Conservation (phyloP, 257 asterid species). For the Salvia miltiorrhiza region DNA sequence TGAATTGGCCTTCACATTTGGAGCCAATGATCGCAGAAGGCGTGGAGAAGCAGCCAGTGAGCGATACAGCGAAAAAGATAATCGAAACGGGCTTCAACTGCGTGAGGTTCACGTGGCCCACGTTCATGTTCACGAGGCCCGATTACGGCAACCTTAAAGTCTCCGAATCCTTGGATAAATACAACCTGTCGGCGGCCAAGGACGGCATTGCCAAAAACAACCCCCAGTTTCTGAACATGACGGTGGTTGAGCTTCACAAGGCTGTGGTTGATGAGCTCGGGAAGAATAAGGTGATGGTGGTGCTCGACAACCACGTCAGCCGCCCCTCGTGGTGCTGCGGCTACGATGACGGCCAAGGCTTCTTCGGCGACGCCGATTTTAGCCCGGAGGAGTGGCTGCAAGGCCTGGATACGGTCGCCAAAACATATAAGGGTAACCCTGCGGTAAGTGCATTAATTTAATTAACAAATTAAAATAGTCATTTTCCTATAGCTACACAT, state of each 20-base stretch:
- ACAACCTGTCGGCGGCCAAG: slow-evolving; percentile 37
- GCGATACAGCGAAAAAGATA: slow-evolving; percentile 22
- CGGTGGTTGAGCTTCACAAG: slow-evolving; percentile 41
- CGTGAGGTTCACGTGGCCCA: slow-evolving; percentile 69
- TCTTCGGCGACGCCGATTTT: slow-evolving; percentile 61
- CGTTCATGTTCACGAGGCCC: slow-evolving; percentile 56
- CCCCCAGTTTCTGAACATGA: slow-evolving; percentile 37
- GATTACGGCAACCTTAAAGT: slow-evolving; percentile 40
- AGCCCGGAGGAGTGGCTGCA: slow-evolving; percentile 53
- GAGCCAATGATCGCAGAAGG: slow-evolving; percentile 70
- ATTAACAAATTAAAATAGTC: too few species aligned
- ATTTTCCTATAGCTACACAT: too few species aligned
- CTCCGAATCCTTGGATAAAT: slow-evolving; percentile 32
- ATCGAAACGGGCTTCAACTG: slow-evolving; percentile 56
- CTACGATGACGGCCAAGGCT: slow-evolving; percentile 57
- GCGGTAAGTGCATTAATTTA: slow-evolving; percentile 26
- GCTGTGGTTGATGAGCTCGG: slow-evolving; percentile 55
- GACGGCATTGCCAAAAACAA: slow-evolving; percentile 42
- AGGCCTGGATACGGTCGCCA: slow-evolving; percentile 47
- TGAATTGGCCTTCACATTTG: slow-evolving; percentile 54
- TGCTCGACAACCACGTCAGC: slow-evolving; percentile 71
- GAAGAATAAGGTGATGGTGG: slow-evolving; percentile 46
- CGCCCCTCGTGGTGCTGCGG: slow-evolving; percentile 67
- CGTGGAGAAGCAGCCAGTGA: slow-evolving; percentile 47
- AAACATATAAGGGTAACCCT: slow-evolving; percentile 30